Percentiles rank a stretch among this genome's conserved stretches.
These are phyloP conservation scores for Turnera subulata DNA, from an alignment of 345 rosid genomes.

Conservation along the genomic window DNA sequence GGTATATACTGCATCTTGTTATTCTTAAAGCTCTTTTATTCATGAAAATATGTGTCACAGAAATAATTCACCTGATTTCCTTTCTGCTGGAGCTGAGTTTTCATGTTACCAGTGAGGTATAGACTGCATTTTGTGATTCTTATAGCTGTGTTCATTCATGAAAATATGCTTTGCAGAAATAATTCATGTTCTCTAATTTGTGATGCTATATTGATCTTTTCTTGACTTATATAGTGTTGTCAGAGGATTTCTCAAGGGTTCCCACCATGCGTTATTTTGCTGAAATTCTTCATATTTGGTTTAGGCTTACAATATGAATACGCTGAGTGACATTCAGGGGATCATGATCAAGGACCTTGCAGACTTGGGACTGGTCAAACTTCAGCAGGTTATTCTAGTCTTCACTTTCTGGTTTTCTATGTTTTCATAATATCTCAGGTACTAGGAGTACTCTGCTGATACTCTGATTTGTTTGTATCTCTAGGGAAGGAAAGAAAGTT, in stretches of 20 bases:
- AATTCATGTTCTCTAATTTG: too few relatives aligned
- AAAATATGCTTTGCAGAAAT: too few relatives aligned
- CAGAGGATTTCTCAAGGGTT: background rate
- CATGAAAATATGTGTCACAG: too few relatives aligned
- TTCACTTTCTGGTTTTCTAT: background rate
- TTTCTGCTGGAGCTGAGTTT: constrained; percentile 97
- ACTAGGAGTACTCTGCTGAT: constrained; percentile 1
- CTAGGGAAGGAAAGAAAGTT: constrained; percentile 91
- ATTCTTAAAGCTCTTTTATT: too few relatives aligned
- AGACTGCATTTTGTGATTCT: too few relatives aligned
- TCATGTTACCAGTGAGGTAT: constrained; percentile 63
- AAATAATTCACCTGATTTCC: constrained; percentile 80
- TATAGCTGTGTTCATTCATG: too few relatives aligned
- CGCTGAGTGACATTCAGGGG: constrained; percentile 72
- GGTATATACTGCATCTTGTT: constrained; percentile 37
- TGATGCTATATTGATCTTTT: background rate
- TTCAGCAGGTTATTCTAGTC: constrained; percentile 69
- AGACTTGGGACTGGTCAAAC: constrained; percentile 93
- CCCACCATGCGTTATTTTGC: background rate
- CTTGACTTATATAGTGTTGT: constrained; percentile 8
- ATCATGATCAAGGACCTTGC: constrained; percentile 77
- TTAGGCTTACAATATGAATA: constrained; percentile 81
- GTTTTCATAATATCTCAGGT: background rate
- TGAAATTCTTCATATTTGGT: constrained; percentile 7
- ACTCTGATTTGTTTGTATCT: constrained; percentile 11